Evolutionary conservation across 2,329 filamentous ascomycete species (phyloP).

Genomic region (Verticillium klebahnii): DNA sequence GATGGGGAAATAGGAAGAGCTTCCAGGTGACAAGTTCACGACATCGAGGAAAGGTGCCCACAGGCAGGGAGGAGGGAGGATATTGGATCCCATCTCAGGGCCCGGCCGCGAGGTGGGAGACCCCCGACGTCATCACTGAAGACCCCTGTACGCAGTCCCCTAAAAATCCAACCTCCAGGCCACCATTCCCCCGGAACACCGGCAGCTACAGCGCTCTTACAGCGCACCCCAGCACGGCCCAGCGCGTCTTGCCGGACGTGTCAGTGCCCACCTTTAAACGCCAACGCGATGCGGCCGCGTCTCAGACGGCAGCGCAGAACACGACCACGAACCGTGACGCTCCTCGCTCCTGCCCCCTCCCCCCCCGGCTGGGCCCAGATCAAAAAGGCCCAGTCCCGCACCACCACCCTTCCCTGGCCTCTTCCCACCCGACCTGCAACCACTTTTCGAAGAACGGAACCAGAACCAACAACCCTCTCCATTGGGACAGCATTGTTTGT

Average conservation of each 20-base stretch:
- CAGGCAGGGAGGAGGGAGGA: neutral
- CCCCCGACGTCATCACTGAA: neutral
- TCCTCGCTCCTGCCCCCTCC: constrained; percentile 2
- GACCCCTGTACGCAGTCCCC: neutral
- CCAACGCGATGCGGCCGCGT: constrained; percentile 16
- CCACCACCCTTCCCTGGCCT: constrained; percentile 15
- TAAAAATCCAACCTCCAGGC: neutral
- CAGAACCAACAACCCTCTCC: constrained; percentile 2
- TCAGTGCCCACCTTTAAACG: constrained; percentile 8
- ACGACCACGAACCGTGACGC: constrained; percentile 5
- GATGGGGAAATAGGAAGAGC: neutral
- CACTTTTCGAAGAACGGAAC: neutral
- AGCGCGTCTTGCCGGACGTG: constrained; percentile 6
- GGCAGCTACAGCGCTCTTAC: neutral
- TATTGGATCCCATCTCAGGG: neutral
- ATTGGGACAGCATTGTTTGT: neutral
- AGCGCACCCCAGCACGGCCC: neutral
- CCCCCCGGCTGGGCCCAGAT: constrained; percentile 9
- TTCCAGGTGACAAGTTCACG: neutral
- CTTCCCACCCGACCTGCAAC: constrained; percentile 19
- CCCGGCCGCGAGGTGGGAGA: neutral
- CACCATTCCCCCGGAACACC: neutral
- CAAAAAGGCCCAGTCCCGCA: constrained; percentile 22
- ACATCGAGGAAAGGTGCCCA: no score
- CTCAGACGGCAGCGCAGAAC: constrained; percentile 5